Evolutionary conservation across 345 rosid genomes (phyloP), one percentile per base, ranked within the genome.

Genomic region (Brassica juncea): DNA sequence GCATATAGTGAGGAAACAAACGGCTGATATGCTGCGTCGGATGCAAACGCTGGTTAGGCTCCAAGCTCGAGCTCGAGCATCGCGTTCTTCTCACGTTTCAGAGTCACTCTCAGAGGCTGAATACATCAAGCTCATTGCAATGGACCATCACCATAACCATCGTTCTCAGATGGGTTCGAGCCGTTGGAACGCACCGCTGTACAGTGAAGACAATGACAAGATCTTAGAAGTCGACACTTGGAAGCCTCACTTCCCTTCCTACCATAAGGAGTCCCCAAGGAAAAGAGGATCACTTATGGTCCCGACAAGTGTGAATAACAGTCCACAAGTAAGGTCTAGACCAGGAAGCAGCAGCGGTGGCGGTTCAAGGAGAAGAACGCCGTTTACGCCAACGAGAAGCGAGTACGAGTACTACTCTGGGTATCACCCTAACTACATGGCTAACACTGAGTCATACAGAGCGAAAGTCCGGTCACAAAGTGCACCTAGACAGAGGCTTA

Each of bases 181-280:
- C 75, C 88, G 98, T 89, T 70, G 86, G 91, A 86, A 83, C 67
- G 80, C 80, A 27, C 49, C 71, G 19, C 80, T 44, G 16, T 66
- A 82, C 72, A 70, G 66, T 9, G 71, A 55, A 35, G 94, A 89
- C 66, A 81, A 83, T 52, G 94, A 90, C 86, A 96, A 96, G 87
- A 90, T 96, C 61, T 87, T 96, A 6, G 97, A 93, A 82, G 94
- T 96, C 1, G 99, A 93, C 75, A 95, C 99, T 27, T 95, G 99
- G 99, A 93, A 86, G 86, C 97, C 97, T 58, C 89, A 68, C 75
- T 83, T 84, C 68, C 78, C 80, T 72, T 77, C 85, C 72, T 80
- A 75, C 37, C 82, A 85, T 42, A 89, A 83, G 81, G 77, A 88
- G 14, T 78, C 87, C 31, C 85, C 97, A 28, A 83, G 91, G 63